Base-by-base conservation (phyloP, 2,329 filamentous ascomycete species). In the Pseudogymnoascus sp. region DNA sequence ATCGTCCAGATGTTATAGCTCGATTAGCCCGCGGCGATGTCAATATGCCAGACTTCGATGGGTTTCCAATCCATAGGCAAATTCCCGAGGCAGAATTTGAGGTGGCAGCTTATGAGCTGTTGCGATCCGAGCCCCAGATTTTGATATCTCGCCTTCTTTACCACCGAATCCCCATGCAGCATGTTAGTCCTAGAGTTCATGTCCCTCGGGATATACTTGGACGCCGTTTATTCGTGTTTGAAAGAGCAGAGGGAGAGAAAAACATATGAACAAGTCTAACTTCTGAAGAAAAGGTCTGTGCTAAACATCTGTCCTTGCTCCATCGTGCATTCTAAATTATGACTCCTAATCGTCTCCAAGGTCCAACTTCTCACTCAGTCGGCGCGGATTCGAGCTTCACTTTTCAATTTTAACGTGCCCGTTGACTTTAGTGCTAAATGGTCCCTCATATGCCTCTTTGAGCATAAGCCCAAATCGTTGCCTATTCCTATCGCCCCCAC, bases 401-500 rank as follows among this genome's bases (percentile, higher is more conserved):
- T 47, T n/a, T 47, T 47, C 2, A 47, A 26, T 5, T 26, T 47
- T 21, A 47, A 47, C 11, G 21, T 26, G 1, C 42, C 42, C 21
- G 13, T 47, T 6, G 11, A n/a, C 13, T 47, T 47, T 23, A 21
- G 21, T 26, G 31, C 64, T 61, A 28, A 60, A 59, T 69, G 68
- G 69, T 42, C 71, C 44, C 69, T 60, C 53, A 64, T 69, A 63
- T 66, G 68, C 57, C 64, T 69, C 38, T 71, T 73, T 64, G 65
- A 69, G 62, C 67, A 68, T 33, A 70, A 65, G 59, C 68, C 67
- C 36, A 59, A 65, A 38, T 68, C 50, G 35, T 53, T 70, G 42
- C 64, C 67, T 33, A 40, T 71, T 47, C 64, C 67, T 8, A 66
- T 74, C 33, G 63, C 68, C 17, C 71, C 71, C 1, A 74, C 71